Percentiles rank a stretch among this genome's conserved stretches.
Conservation (phyloP, 2,329 filamentous ascomycete genomes). For the Elsinoe necatrix region DNA sequence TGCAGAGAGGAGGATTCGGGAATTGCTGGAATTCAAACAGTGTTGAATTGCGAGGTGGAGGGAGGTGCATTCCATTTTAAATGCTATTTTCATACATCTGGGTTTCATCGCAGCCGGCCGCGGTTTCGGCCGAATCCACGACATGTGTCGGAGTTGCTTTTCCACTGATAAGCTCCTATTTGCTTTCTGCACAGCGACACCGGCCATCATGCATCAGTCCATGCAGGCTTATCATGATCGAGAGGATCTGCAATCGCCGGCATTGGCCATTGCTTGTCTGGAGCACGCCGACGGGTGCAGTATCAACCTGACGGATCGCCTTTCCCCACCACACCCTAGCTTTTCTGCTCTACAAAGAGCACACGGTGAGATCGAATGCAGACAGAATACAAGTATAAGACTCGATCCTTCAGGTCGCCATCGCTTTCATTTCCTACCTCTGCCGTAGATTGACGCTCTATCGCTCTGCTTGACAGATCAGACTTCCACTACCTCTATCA, state of each 20-base stretch:
- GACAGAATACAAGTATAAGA: background rate
- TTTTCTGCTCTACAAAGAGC: background rate
- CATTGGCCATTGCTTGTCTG: constrained; percentile 4
- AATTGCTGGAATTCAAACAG: no score
- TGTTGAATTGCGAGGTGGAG: no score
- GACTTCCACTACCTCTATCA: background rate
- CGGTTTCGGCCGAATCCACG: background rate
- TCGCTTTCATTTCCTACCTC: background rate
- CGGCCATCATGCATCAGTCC: background rate
- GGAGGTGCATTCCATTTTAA: background rate
- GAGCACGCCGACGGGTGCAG: background rate
- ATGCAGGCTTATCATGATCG: constrained; percentile 8
- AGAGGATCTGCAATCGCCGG: constrained; percentile 1
- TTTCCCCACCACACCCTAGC: background rate
- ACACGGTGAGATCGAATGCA: background rate
- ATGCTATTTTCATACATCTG: background rate
- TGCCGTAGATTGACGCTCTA: no score
- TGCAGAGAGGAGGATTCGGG: no score
- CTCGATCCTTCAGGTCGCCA: background rate
- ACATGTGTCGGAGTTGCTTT: background rate
- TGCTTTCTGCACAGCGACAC: background rate
- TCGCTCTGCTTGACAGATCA: background rate
- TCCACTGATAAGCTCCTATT: background rate
- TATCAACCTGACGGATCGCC: background rate
- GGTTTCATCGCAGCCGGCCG: background rate